Percentiles rank a stretch among this genome's conserved stretches.
Evolutionary conservation across 495 filamentous ascomycete genomes (phyloP).

Genomic region (Penicillium atrosanguineum): DNA sequence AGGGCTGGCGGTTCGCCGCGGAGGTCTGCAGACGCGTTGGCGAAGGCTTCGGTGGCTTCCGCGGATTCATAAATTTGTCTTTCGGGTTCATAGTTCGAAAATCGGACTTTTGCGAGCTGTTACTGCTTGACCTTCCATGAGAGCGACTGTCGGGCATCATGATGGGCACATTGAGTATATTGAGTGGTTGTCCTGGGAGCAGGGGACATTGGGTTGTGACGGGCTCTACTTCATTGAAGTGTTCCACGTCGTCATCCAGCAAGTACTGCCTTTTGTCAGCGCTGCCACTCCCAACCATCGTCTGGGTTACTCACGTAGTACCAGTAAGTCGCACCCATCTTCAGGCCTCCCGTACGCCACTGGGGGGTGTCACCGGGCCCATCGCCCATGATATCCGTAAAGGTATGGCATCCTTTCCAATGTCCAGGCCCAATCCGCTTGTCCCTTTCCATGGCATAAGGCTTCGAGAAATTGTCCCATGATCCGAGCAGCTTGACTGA

Average conservation of each 20-base stretch:
- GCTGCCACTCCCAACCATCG: neutral
- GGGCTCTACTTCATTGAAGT: conserved; percentile 65
- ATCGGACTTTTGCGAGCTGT: conserved; percentile 40
- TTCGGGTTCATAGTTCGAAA: conserved; percentile 74
- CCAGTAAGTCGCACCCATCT: conserved; percentile 92
- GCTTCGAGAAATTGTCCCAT: conserved; percentile 84
- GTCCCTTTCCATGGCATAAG: conserved; percentile 79
- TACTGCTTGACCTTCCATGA: conserved; percentile 36
- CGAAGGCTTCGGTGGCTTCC: conserved; percentile 55
- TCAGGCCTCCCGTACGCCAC: conserved; percentile 73
- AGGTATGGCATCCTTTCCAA: conserved; percentile 83
- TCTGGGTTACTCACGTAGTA: conserved; percentile 68
- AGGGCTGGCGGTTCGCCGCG: conserved; percentile 44
- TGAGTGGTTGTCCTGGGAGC: conserved; percentile 81
- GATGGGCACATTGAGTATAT: conserved; percentile 75
- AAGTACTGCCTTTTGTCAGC: conserved; percentile 59
- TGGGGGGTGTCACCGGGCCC: conserved; percentile 55
- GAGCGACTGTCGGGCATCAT: conserved; percentile 52
- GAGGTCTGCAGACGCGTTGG: conserved; percentile 55
- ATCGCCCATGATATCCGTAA: conserved; percentile 81
- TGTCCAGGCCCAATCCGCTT: conserved; percentile 62
- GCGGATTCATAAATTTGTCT: conserved; percentile 70
- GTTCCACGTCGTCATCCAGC: conserved; percentile 70
- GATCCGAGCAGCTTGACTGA: conserved; percentile 82
- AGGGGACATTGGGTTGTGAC: conserved; percentile 79